Evolutionary conservation across 2,329 filamentous ascomycete genomes (phyloP).

Genomic region (Pseudogymnoascus verrucosus): DNA sequence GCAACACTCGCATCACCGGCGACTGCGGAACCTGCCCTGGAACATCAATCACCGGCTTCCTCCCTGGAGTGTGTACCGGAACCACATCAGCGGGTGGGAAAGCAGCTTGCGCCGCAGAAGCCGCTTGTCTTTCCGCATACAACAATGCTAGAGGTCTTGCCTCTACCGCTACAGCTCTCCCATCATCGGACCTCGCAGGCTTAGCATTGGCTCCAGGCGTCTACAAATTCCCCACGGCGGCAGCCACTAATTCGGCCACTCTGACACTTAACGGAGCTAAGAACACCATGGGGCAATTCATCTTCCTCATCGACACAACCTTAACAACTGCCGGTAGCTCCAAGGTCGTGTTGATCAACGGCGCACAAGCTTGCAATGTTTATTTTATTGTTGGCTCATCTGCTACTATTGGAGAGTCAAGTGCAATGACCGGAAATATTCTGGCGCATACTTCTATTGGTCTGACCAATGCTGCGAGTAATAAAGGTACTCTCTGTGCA

Average conservation of each 20-base stretch:
- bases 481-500: conserved; percentile 11
- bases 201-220: conserved; percentile 10
- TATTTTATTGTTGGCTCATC: conserved; percentile 18
- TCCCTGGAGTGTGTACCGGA: conserved; percentile 11
- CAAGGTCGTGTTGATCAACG: conserved; percentile 14
- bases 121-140: conserved; percentile 13
- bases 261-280: conserved; percentile 15
- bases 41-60: conserved; percentile 13
- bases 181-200: conserved; percentile 10
- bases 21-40: conserved; percentile 13
- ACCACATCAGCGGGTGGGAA: conserved; percentile 10
- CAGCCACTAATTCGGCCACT: not conserved
- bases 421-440: conserved; percentile 10
- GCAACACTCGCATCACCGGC: conserved; percentile 10
- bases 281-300: conserved; percentile 16
- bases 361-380: conserved; percentile 19
- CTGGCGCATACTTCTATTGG: conserved; percentile 12
- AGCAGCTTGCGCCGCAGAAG: conserved; percentile 11
- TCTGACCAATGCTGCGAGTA: not conserved
- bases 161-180: conserved; percentile 3
- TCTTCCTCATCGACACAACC: conserved; percentile 16
- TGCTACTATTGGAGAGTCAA: conserved; percentile 11
- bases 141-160: conserved; percentile 7
- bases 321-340: conserved; percentile 12
- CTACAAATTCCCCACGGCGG: conserved; percentile 11